Percentiles rank a stretch among this genome's conserved stretches.
phyloP scores from a whole-genome alignment of 1,139 yeast genomes.

The Debaryomyces subglobosus region DNA sequence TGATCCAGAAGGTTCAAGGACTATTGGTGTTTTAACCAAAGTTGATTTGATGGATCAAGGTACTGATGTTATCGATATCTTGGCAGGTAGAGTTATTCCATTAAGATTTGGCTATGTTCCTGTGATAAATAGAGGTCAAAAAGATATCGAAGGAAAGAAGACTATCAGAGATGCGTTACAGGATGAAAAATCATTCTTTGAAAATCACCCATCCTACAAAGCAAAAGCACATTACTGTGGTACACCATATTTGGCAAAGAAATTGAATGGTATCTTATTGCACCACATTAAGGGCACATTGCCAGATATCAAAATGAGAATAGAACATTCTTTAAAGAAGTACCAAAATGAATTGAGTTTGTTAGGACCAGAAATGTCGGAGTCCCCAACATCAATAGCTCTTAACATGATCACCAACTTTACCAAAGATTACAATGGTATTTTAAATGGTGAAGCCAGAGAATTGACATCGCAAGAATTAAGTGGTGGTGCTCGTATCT shows the following conservation, averaged over 20 bases:
- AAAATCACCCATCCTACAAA: slow-evolving; percentile 72
- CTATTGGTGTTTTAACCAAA: slow-evolving; percentile 95
- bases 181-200: slow-evolving; percentile 79
- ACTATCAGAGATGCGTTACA: slow-evolving; percentile 86
- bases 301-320: slow-evolving; percentile 90
- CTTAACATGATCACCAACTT: slow-evolving; percentile 90
- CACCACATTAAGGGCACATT: slow-evolving; percentile 93
- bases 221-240: slow-evolving; percentile 93
- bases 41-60: slow-evolving; percentile 98
- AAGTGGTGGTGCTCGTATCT: slow-evolving; percentile 97
- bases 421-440: slow-evolving; percentile 88
- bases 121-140: slow-evolving; percentile 96
- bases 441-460: slow-evolving; percentile 90
- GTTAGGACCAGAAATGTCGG: slow-evolving; percentile 85
- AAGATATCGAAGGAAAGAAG: slow-evolving; percentile 85
- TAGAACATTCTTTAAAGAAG: slow-evolving; percentile 80
- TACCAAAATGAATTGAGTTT: slow-evolving; percentile 77
- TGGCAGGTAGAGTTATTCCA: slow-evolving; percentile 96
- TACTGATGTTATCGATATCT: slow-evolving; percentile 95
- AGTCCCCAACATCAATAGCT: slow-evolving; percentile 87
- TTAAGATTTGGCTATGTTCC: slow-evolving; percentile 96
- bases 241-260: slow-evolving; percentile 93
- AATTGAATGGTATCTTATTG: slow-evolving; percentile 83
- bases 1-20: slow-evolving; percentile 95
- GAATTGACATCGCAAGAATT: slow-evolving; percentile 85